Base-by-base conservation (phyloP, 768 basidiomycete species). In the Boletellus emodensis region DNA sequence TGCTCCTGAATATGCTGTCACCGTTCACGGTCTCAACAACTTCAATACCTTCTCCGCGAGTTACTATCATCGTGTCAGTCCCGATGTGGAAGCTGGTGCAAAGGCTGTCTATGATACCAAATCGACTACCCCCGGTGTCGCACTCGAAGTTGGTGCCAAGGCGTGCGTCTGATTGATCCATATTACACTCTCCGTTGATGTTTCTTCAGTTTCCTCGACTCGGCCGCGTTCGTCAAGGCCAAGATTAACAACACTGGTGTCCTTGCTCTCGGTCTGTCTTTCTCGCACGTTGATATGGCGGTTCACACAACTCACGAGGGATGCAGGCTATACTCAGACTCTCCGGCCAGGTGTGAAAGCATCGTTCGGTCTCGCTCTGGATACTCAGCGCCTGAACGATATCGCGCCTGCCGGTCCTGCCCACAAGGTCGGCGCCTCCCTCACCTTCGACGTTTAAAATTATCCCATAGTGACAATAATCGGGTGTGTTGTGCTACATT, bases 221-320 rank as follows among this genome's bases (percentile, higher is more conserved):
- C 79, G 28, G 84, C 92, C 57, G 87, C 94, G 9, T 97, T 90
- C 66, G 80, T 97, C 74, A 98, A 99, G 81, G 90, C 94, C 60
- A 97, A 97, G 81, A 94, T 98, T 77, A 97, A 97, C 84, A 95
- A 94, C 75, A 69, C 83, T 51, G 94, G 94, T 78, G 80, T 94
- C 66, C 80, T 96, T 59, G 87, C 82, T 62, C 84, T 95, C 58
- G 86, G 82, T 90, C 66, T 54, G 71, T 64, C 3, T 11, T 11
- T 30, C 30, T 17, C 12, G 9, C 9, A 24, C n/a, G 33, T 14
- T 30, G 51, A 20, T 15, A 7, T 32, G 45, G 2, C 4, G 40
- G 42, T 45, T 40, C 44, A 30, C 44, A 9, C 49, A 18, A 18
- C 54, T 62, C 36, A 66, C 34, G 30, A 36, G 20, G 30, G 58